Evolutionary conservation across 257 asterid species (phyloP).

Genomic region (Sherardia arvensis): DNA sequence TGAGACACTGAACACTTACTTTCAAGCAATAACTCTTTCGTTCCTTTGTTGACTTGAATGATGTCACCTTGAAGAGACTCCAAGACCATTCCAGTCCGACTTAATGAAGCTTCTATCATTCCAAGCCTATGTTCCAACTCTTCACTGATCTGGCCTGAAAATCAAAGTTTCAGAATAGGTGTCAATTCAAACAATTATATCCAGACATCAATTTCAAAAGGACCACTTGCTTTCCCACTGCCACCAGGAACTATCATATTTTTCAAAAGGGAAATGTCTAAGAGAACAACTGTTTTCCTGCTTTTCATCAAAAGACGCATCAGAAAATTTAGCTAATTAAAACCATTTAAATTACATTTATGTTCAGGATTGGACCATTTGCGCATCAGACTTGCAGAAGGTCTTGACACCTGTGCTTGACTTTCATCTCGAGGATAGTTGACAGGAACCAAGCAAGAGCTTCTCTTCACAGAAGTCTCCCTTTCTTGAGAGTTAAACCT

Average conservation of each 20-base stretch:
- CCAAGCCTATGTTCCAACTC: constrained; percentile 84
- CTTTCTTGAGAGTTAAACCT: constrained; percentile 77
- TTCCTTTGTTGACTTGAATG: constrained; percentile 80
- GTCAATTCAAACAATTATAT: not conserved
- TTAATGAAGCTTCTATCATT: constrained; percentile 69
- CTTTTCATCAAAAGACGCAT: not conserved
- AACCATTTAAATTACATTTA: constrained; percentile 46
- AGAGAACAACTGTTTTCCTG: not conserved
- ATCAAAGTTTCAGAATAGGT: not conserved
- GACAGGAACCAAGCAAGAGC: constrained; percentile 41
- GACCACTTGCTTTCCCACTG: constrained; percentile 7
- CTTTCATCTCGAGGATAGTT: constrained; percentile 62
- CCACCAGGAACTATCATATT: not conserved
- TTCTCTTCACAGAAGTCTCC: constrained; percentile 63
- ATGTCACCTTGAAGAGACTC: constrained; percentile 84
- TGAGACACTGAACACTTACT: constrained; percentile 41
- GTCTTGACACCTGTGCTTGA: constrained; percentile 47
- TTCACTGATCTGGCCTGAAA: constrained; percentile 64
- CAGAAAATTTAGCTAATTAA: not conserved
- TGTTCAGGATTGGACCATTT: constrained; percentile 64
- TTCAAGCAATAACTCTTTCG: constrained; percentile 62
- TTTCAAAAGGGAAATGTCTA: not conserved
- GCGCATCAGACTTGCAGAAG: constrained; percentile 53
- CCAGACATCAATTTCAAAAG: not conserved
- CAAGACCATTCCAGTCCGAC: constrained; percentile 70